Conservation (phyloP, 2,329 filamentous ascomycete species). For the Hypoxylon sp. region DNA sequence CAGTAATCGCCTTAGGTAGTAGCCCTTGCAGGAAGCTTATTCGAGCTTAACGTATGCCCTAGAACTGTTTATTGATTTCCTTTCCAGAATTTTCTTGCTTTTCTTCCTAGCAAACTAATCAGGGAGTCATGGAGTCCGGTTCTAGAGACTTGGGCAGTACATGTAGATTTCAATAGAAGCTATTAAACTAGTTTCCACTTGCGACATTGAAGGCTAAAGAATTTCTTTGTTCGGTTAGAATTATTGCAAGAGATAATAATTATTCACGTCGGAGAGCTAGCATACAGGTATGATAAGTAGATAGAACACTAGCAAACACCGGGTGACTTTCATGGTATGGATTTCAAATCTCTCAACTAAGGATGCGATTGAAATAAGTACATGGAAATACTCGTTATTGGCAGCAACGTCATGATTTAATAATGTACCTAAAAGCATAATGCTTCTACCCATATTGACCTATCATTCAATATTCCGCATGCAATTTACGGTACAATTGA, state of each 20-base stretch:
- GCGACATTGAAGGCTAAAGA: neutral
- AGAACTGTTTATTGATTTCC: conserved; percentile 15
- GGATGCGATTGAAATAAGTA: neutral
- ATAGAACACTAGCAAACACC: neutral
- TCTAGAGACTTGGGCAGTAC: neutral
- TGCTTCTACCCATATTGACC: conserved; percentile 11
- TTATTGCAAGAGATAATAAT: neutral
- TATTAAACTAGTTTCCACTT: neutral
- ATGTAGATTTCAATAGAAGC: neutral
- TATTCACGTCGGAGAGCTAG: neutral
- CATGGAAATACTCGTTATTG: conserved; percentile 1
- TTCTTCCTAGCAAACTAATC: neutral
- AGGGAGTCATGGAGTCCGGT: conserved; percentile 20
- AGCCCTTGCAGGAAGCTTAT: conserved; percentile 26
- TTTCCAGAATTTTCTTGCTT: conserved; percentile 35
- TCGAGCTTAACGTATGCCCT: conserved; percentile 17
- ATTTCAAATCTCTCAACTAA: neutral
- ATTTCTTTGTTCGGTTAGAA: neutral
- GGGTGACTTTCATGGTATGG: neutral
- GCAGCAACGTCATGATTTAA: neutral
- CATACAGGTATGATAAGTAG: no score
- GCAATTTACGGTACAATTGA: conserved; percentile 1
- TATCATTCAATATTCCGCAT: conserved; percentile 16
- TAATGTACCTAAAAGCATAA: neutral
- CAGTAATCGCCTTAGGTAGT: conserved; percentile 39